These are phyloP conservation scores for Gossypium schwendimanii DNA, from an alignment of 441 rosid species.

Conservation along the genomic window DNA sequence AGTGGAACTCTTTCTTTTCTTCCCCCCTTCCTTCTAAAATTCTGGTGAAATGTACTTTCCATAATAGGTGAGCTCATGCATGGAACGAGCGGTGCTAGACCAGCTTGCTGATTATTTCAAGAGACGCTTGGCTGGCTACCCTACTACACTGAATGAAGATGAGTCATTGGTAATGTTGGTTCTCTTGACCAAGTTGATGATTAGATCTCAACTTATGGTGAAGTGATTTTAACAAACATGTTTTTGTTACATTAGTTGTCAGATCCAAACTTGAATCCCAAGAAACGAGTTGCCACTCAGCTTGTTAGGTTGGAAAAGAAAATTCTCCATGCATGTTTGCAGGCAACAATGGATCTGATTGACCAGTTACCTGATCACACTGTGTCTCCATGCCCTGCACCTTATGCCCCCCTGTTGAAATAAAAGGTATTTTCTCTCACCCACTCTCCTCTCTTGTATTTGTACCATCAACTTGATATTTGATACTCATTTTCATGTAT, in stretches of 20 bases:
- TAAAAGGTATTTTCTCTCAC: conserved; percentile 35
- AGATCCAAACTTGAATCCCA: conserved; percentile 61
- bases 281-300: conserved; percentile 82
- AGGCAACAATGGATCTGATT: conserved; percentile 49
- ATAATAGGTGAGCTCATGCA: conserved; percentile 78
- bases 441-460: not conserved
- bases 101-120: conserved; percentile 81
- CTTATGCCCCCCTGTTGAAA: conserved; percentile 64
- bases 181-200: conserved; percentile 6
- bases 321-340: conserved; percentile 71
- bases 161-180: conserved; percentile 50
- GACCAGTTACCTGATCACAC: conserved; percentile 65
- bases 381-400: conserved; percentile 82
- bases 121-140: conserved; percentile 65
- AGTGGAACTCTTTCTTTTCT: conserved; percentile 6
- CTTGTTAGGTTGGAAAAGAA: conserved; percentile 86
- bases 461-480: not conserved
- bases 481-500: not conserved
- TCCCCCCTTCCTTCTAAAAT: conserved; percentile 1
- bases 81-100: conserved; percentile 82
- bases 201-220: conserved; percentile 8
- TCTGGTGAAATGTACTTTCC: conserved; percentile 18
- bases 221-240: conserved; percentile 6
- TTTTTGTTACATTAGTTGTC: conserved; percentile 44
- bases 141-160: conserved; percentile 70